A percentile compares a stretch with the other conserved stretches of the same genome.
These are phyloP conservation scores for Termitomyces sp. DNA, from an alignment of 768 basidiomycete species.

Conservation along the genomic window DNA sequence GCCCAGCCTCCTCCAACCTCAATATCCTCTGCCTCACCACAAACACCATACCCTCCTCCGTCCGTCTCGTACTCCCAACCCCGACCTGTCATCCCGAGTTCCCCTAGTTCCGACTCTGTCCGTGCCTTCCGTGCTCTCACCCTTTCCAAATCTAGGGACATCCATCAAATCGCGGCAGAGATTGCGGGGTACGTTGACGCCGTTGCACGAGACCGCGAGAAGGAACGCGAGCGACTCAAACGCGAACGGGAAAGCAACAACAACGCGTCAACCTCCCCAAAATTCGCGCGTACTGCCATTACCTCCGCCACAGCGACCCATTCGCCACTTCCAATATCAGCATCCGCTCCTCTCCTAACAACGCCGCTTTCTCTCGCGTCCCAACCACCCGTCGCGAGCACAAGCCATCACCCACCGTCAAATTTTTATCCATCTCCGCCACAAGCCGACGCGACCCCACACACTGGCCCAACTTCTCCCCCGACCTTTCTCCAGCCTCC, in stretches of 20 bases:
- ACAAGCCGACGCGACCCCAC: constrained; percentile 33
- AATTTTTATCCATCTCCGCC: constrained; percentile 64
- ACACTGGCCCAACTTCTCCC: constrained; percentile 21
- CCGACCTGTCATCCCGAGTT: constrained; percentile 26
- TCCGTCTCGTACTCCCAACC: constrained; percentile 2
- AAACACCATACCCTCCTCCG: neutral
- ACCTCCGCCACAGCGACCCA: constrained; percentile 19
- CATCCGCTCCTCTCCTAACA: constrained; percentile 5
- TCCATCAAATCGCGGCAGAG: constrained; percentile 52
- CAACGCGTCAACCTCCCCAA: constrained; percentile 17
- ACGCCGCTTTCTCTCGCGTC: constrained; percentile 6
- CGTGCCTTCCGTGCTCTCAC: constrained; percentile 47
- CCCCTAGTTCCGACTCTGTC: constrained; percentile 25
- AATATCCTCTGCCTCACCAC: neutral
- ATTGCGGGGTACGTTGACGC: constrained; percentile 71
- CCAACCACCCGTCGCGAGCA: constrained; percentile 6
- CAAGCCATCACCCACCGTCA: constrained; percentile 18
- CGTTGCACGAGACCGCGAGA: constrained; percentile 71
- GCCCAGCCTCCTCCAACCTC: neutral
- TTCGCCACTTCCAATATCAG: constrained; percentile 13
- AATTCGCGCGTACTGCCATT: constrained; percentile 17
- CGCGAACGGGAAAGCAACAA: constrained; percentile 48
- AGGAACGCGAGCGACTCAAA: constrained; percentile 69
- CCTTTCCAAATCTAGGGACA: constrained; percentile 42
- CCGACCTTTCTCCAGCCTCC: constrained; percentile 3